phyloP scores from a whole-genome alignment of 106 monocot species.

The Narthecium ossifragum region DNA sequence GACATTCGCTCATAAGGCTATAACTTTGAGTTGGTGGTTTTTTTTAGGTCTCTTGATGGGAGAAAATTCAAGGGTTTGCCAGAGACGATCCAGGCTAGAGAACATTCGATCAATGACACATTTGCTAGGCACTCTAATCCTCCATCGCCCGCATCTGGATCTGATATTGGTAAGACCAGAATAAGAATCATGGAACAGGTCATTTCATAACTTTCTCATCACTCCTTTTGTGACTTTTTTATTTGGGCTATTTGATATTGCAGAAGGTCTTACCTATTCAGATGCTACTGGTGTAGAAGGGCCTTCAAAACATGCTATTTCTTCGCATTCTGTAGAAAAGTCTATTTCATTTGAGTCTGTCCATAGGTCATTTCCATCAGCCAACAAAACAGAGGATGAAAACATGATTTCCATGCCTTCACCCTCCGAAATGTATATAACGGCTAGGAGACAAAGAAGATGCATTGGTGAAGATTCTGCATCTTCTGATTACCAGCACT shows the following conservation, averaged over 20 bases:
- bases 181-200: too few species aligned
- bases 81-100: slow-evolving; percentile 7
- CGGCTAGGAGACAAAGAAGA: slow-evolving; percentile 8
- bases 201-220: too few species aligned
- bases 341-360: slow-evolving; percentile 1
- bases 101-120: slow-evolving; percentile 20
- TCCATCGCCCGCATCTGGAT: slow-evolving; percentile 20
- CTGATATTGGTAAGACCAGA: slow-evolving; percentile 38
- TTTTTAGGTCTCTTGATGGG: slow-evolving; percentile 30
- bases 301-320: too few species aligned
- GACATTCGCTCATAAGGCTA: too few species aligned
- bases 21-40: too few species aligned
- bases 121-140: slow-evolving; percentile 9
- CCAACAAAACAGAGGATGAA: slow-evolving; percentile 10
- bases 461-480: background rate
- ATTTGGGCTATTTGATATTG: too few species aligned
- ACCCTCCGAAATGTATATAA: slow-evolving; percentile 1
- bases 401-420: slow-evolving; percentile 4
- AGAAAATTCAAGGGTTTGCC: slow-evolving; percentile 21
- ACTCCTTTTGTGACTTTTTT: too few species aligned
- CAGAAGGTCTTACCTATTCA: too few species aligned
- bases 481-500: slow-evolving; percentile 9
- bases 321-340: slow-evolving; percentile 18
- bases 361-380: slow-evolving; percentile 8
- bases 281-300: too few species aligned